phyloP scores from a whole-genome alignment of 495 filamentous ascomycete genomes.

The Penicillium pulvis region DNA sequence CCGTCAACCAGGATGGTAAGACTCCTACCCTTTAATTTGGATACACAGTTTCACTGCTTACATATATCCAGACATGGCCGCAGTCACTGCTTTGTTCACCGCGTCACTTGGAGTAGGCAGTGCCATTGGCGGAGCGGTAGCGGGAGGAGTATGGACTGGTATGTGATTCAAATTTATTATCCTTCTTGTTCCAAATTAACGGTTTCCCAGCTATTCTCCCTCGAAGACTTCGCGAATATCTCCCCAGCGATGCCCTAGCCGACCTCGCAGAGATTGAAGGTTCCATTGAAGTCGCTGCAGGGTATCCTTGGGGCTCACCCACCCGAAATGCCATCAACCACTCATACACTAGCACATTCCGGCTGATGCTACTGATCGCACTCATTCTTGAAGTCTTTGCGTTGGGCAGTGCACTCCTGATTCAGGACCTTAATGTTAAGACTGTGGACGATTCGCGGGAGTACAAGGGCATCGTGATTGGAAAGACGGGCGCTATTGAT shows the following conservation, averaged over 20 bases:
- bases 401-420: background rate
- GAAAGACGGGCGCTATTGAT: background rate
- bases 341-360: background rate
- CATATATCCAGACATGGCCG: background rate
- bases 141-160: background rate
- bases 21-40: background rate
- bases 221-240: background rate
- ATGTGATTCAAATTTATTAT: background rate
- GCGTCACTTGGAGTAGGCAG: background rate
- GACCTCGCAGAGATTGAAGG: background rate
- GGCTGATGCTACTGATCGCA: background rate
- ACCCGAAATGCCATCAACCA: background rate
- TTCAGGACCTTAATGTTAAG: slow-evolving; percentile 1
- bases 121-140: background rate
- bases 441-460: background rate
- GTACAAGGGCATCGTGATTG: background rate
- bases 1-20: background rate
- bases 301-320: background rate
- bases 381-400: background rate
- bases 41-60: background rate
- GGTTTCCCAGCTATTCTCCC: background rate
- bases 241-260: background rate
- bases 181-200: background rate
- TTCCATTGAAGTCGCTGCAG: background rate
- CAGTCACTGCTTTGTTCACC: background rate